These are phyloP conservation scores for Tylopilus sp. DNA, from an alignment of 768 basidiomycete species.

Conservation along the genomic window DNA sequence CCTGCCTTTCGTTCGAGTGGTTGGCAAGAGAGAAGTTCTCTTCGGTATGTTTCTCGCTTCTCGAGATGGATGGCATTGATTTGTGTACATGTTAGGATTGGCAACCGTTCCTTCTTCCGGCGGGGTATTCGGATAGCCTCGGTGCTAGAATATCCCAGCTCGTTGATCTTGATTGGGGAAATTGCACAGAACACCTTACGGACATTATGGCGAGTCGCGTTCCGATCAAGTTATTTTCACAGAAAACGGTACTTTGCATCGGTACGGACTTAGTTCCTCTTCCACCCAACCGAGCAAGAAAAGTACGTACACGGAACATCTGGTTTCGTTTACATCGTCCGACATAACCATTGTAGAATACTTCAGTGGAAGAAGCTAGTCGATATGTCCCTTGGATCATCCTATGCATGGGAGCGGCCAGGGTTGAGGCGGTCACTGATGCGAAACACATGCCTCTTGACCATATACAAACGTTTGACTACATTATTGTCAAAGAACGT, in stretches of 20 bases:
- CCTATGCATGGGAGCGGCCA: slow-evolving; percentile 71
- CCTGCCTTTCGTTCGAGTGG: slow-evolving; percentile 67
- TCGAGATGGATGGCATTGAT: slow-evolving; percentile 7
- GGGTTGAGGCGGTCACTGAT: slow-evolving; percentile 64
- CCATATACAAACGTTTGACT: slow-evolving; percentile 45
- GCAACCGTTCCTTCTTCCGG: slow-evolving; percentile 55
- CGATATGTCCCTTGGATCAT: slow-evolving; percentile 62
- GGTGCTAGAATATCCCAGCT: slow-evolving; percentile 43
- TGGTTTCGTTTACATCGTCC: background rate
- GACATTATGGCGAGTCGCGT: slow-evolving; percentile 60
- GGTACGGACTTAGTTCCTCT: slow-evolving; percentile 53
- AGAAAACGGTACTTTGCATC: slow-evolving; percentile 57
- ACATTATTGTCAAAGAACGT: slow-evolving; percentile 57
- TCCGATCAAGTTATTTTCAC: slow-evolving; percentile 54
- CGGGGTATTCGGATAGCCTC: slow-evolving; percentile 44
- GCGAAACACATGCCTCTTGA: slow-evolving; percentile 29
- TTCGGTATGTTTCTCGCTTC: slow-evolving; percentile 16
- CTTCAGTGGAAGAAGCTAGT: slow-evolving; percentile 35
- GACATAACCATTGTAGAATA: slow-evolving; percentile 17
- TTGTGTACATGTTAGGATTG: slow-evolving; percentile 45
- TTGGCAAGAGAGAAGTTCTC: slow-evolving; percentile 29
- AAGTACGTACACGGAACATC: slow-evolving; percentile 10
- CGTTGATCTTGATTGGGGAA: slow-evolving; percentile 50
- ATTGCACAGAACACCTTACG: slow-evolving; percentile 46
- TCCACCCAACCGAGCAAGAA: slow-evolving; percentile 26